Conservation (phyloP, 139 green algal genomes). For the Coelastrella sp. region DNA sequence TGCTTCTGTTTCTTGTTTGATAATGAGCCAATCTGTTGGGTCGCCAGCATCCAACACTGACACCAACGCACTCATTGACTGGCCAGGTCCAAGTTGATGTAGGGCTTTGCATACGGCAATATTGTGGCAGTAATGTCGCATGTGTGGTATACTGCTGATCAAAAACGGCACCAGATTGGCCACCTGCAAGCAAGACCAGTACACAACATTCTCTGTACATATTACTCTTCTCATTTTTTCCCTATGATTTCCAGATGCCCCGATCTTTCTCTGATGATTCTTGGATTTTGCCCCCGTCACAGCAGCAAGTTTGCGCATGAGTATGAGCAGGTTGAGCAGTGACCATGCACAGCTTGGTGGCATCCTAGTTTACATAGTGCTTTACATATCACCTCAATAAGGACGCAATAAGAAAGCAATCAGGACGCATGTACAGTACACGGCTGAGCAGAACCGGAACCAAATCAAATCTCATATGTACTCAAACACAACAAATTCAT, state of each 20-base stretch:
- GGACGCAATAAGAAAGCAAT: neutral
- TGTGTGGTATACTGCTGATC: neutral
- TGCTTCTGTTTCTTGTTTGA: neutral
- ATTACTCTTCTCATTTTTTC: too few species aligned
- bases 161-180: constrained; percentile 18
- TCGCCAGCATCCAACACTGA: constrained; percentile 2
- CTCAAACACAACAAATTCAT: too few species aligned
- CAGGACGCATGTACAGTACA: neutral
- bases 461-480: neutral
- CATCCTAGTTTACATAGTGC: neutral
- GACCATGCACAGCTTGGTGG: too few species aligned
- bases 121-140: constrained; percentile 1
- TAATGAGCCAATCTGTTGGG: neutral
- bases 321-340: too few species aligned
- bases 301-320: too few species aligned
- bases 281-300: too few species aligned
- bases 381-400: neutral
- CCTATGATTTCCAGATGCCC: too few species aligned
- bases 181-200: neutral
- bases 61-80: neutral
- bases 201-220: too few species aligned
- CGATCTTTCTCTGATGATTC: too few species aligned
- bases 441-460: constrained; percentile 15
- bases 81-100: neutral
- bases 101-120: neutral